Conservation (phyloP, 352 stramenopile genomes). For the Pythium rishiriense region DNA sequence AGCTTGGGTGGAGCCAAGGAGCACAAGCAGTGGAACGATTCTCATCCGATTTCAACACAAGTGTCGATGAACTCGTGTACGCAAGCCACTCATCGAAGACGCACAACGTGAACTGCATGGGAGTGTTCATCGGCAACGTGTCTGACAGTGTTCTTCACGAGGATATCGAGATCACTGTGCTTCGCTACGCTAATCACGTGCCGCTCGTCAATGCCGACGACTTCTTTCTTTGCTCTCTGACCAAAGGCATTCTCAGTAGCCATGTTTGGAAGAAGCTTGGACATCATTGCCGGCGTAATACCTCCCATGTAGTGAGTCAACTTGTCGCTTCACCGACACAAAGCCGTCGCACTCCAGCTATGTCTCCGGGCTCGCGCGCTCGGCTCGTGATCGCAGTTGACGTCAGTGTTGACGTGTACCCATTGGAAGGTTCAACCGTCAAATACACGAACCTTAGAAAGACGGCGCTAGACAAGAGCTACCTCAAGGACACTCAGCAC, state of each 20-base stretch:
- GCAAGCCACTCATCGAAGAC: slow-evolving; percentile 30
- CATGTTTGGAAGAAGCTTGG: slow-evolving; percentile 63
- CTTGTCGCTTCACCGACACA: slow-evolving; percentile 30
- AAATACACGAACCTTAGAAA: slow-evolving; percentile 63
- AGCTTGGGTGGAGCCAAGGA: slow-evolving; percentile 37
- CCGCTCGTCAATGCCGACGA: slow-evolving; percentile 64
- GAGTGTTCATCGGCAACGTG: slow-evolving; percentile 34
- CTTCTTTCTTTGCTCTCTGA: slow-evolving; percentile 57
- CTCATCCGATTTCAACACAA: slow-evolving; percentile 40
- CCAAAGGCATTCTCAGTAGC: slow-evolving; percentile 36
- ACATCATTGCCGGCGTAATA: slow-evolving; percentile 36
- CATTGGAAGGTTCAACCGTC: slow-evolving; percentile 15
- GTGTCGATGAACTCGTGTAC: slow-evolving; percentile 46
- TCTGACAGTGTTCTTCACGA: neutral
- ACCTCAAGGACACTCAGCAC: slow-evolving; percentile 33
- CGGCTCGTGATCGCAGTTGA: slow-evolving; percentile 60
- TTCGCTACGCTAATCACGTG: slow-evolving; percentile 77
- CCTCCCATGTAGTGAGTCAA: slow-evolving; percentile 51
- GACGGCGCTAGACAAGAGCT: slow-evolving; percentile 49
- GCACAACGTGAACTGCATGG: slow-evolving; percentile 46
- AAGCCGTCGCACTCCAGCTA: slow-evolving; percentile 7
- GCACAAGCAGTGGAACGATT: slow-evolving; percentile 67
- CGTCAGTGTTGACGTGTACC: slow-evolving; percentile 30
- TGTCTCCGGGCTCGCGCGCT: neutral
- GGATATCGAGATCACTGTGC: slow-evolving; percentile 55